A percentile compares a stretch with the other conserved stretches of the same genome.
Evolutionary conservation across 2,329 filamentous ascomycete genomes (phyloP).

Genomic region (Akanthomyces muscarius): DNA sequence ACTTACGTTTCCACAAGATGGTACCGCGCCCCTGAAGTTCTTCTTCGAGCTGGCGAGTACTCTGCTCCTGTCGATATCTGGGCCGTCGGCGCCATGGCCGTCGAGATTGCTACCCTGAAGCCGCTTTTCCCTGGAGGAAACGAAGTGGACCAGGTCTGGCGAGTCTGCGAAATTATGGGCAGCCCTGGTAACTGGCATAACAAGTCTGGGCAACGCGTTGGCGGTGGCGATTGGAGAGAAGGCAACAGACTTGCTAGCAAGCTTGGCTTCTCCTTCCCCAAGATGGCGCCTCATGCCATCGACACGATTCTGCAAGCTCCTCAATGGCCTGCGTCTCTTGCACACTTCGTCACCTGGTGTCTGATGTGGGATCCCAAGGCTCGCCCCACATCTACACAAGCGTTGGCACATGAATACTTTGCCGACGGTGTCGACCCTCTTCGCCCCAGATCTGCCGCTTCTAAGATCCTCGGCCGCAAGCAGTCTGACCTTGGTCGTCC

Average conservation of each 20-base stretch:
- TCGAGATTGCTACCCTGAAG: slow-evolving; percentile 94
- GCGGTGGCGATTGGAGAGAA: slow-evolving; percentile 96
- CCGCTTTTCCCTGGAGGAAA: slow-evolving; percentile 96
- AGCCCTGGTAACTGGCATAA: slow-evolving; percentile 98
- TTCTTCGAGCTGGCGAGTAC: slow-evolving; percentile 91
- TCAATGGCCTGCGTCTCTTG: slow-evolving; percentile 85
- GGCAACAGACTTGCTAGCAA: slow-evolving; percentile 90
- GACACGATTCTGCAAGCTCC: slow-evolving; percentile 87
- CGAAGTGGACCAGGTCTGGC: slow-evolving; percentile 98
- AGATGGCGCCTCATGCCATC: slow-evolving; percentile 97
- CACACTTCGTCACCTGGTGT: slow-evolving; percentile 96
- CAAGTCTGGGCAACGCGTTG: slow-evolving; percentile 80
- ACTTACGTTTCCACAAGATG: slow-evolving; percentile 97
- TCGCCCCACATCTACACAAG: slow-evolving; percentile 87
- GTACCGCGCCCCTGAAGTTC: slow-evolving; percentile 95
- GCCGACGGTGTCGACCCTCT: slow-evolving; percentile 86
- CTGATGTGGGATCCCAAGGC: slow-evolving; percentile 97
- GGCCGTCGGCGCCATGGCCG: slow-evolving; percentile 97
- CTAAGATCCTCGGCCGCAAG: slow-evolving; percentile 81
- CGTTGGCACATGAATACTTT: slow-evolving; percentile 95
- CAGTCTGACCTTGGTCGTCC: slow-evolving; percentile 75
- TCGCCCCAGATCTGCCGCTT: slow-evolving; percentile 83
- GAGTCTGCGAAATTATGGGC: slow-evolving; percentile 98
- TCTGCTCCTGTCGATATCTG: slow-evolving; percentile 97
- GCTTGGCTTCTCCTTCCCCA: slow-evolving; percentile 96